These are phyloP conservation scores for Leccinum sublutescens DNA, from an alignment of 768 basidiomycete species.

Conservation along the genomic window DNA sequence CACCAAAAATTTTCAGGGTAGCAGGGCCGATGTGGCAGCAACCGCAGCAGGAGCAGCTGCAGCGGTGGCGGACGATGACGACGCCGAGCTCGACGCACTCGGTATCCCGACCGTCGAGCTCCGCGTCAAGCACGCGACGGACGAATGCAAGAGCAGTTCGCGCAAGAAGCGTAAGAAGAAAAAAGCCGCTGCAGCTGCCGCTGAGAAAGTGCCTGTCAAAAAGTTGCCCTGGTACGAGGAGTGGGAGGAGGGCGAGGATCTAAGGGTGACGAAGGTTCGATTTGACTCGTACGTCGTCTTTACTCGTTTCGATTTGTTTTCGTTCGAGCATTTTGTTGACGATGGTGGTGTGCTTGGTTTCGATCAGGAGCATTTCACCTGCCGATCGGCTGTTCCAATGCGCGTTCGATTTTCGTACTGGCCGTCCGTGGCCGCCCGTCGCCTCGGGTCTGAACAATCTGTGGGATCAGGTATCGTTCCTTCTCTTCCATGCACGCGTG, in stretches of 20 bases:
- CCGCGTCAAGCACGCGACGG: constrained; percentile 49
- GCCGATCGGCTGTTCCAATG: constrained; percentile 60
- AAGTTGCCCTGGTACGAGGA: constrained; percentile 60
- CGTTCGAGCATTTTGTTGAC: neutral
- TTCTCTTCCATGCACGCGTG: neutral
- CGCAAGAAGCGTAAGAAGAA: constrained; percentile 50
- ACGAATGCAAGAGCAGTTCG: constrained; percentile 55
- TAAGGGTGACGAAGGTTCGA: constrained; percentile 38
- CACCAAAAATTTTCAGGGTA: constrained; percentile 9
- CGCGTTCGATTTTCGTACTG: constrained; percentile 52
- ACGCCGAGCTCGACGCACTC: constrained; percentile 61
- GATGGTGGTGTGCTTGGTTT: neutral
- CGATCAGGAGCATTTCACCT: constrained; percentile 40
- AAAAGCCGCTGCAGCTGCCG: constrained; percentile 17
- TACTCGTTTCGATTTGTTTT: neutral
- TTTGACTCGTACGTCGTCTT: constrained; percentile 52
- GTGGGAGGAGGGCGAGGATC: constrained; percentile 65
- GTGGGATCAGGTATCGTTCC: constrained; percentile 65
- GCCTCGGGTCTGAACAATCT: constrained; percentile 37
- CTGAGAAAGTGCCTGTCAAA: constrained; percentile 20
- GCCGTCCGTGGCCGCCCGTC: constrained; percentile 39
- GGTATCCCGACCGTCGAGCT: constrained; percentile 67
- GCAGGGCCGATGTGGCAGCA: constrained; percentile 30
- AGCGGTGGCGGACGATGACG: constrained; percentile 16
- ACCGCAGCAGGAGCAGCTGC: neutral